phyloP scores from a whole-genome alignment of 2,329 filamentous ascomycete species.

The Aspergillus ruber region DNA sequence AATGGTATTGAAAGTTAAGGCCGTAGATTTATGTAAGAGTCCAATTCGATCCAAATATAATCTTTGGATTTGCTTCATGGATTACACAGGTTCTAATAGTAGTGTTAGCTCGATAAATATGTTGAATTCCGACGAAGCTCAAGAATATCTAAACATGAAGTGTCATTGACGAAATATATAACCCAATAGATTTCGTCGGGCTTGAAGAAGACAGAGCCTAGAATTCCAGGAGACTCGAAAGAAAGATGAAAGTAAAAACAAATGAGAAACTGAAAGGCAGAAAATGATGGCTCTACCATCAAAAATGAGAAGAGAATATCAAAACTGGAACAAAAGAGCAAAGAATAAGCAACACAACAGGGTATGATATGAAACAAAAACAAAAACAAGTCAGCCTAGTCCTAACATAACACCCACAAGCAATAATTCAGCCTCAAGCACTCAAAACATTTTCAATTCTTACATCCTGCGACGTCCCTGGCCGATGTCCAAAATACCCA shows the following conservation, averaged over 20 bases:
- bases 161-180: too few species aligned
- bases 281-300: neutral
- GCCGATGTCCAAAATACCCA: slow-evolving; percentile 22
- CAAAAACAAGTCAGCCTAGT: neutral
- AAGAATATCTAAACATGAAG: too few species aligned
- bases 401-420: neutral
- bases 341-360: neutral
- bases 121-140: too few species aligned
- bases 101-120: too few species aligned
- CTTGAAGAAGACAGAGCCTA: neutral
- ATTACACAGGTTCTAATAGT: too few species aligned
- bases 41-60: too few species aligned
- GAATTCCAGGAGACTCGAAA: neutral
- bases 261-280: neutral
- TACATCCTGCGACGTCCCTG: slow-evolving; percentile 26
- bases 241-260: neutral
- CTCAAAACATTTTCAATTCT: slow-evolving; percentile 19
- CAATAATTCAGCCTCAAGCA: neutral
- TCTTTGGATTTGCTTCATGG: too few species aligned
- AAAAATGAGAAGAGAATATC: neutral
- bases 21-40: too few species aligned
- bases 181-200: too few species aligned
- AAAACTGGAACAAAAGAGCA: neutral
- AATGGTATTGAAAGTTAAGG: too few species aligned
- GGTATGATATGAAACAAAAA: neutral